Evolutionary conservation across 768 basidiomycete species (phyloP).

Genomic region (Tricholoma sp.): DNA sequence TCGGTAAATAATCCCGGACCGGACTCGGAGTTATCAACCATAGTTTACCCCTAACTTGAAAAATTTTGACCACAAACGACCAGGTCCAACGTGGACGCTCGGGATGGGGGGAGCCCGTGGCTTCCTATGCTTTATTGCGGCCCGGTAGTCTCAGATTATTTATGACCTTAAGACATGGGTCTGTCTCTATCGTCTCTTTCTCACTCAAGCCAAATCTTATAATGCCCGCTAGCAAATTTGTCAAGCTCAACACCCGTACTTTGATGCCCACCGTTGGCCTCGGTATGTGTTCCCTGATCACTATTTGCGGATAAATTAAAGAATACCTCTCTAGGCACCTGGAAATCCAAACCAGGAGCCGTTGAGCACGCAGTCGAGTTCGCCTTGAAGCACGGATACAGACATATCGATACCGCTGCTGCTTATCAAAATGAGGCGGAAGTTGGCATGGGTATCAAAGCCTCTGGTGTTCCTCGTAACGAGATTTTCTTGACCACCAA

Average conservation of each 20-base stretch:
- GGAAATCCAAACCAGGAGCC: conserved; percentile 66
- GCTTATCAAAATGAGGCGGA: conserved; percentile 73
- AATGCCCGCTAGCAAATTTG: conserved; percentile 46
- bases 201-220: not conserved
- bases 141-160: not conserved
- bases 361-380: conserved; percentile 71
- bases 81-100: too few relatives aligned
- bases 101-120: too few relatives aligned
- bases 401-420: conserved; percentile 65
- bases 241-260: conserved; percentile 73
- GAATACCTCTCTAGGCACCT: conserved; percentile 51
- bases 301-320: not conserved
- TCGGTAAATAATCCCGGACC: too few relatives aligned
- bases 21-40: too few relatives aligned
- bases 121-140: too few relatives aligned
- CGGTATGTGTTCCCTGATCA: conserved; percentile 29
- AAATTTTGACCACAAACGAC: too few relatives aligned
- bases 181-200: not conserved
- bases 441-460: conserved; percentile 76
- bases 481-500: conserved; percentile 82
- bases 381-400: conserved; percentile 74
- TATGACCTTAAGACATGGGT: not conserved
- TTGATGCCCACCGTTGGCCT: conserved; percentile 74
- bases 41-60: too few relatives aligned
- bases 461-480: conserved; percentile 65